A percentile compares a stretch with the other conserved stretches of the same genome.
Conservation (phyloP, 331 rosid species). For the Prunus yedoensis region DNA sequence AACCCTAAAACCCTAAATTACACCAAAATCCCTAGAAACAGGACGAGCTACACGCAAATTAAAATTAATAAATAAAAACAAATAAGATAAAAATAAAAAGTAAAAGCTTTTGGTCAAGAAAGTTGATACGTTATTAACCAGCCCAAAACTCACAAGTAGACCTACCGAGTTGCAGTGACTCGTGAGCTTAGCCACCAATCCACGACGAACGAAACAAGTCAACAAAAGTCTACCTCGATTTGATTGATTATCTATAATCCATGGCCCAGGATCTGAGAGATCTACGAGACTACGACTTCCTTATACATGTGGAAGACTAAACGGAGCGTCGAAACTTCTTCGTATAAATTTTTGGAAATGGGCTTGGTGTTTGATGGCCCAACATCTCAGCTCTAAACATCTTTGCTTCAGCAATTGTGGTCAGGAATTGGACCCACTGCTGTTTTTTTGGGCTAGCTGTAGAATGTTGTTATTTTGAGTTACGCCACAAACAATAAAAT, state of each 20-base stretch:
- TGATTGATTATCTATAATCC: no score
- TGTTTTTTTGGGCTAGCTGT: neutral
- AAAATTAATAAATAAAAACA: neutral
- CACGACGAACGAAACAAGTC: neutral
- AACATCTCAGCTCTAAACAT: no score
- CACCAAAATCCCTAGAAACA: slow-evolving; percentile 18
- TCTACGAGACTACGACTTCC: no score
- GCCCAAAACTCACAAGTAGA: neutral
- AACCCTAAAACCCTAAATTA: slow-evolving; percentile 23
- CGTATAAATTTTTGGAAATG: neutral
- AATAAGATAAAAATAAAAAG: neutral
- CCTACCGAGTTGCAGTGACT: neutral
- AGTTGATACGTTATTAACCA: neutral
- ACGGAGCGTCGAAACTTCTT: no score
- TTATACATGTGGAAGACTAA: neutral
- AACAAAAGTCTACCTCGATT: no score
- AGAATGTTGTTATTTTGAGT: neutral
- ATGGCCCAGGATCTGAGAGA: no score
- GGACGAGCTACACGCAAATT: neutral
- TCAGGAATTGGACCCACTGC: neutral
- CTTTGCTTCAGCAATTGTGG: neutral
- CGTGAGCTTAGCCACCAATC: neutral
- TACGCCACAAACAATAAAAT: no score
- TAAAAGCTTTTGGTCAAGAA: no score
- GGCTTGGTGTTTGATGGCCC: neutral